phyloP scores from a whole-genome alignment of 345 rosid species.

The Hypericum perforatum region DNA sequence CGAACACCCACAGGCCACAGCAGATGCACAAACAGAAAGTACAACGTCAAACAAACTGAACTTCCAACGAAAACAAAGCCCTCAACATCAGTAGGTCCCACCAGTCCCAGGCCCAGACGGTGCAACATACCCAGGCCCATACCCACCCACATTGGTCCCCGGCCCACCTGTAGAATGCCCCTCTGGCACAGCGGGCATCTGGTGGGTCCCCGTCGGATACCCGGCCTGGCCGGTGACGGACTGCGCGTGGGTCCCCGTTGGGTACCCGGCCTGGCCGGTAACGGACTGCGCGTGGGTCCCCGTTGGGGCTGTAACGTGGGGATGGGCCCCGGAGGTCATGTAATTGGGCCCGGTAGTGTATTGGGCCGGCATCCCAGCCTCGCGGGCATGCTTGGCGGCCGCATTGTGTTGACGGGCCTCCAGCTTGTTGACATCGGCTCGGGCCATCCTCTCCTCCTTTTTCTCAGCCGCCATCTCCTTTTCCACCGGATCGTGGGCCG shows the following conservation, averaged over 20 bases:
- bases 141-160: conserved; percentile 12
- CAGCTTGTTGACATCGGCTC: conserved; percentile 44
- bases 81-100: no score
- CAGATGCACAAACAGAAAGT: no score
- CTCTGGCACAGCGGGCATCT: conserved; percentile 22
- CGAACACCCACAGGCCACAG: no score
- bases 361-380: conserved; percentile 10
- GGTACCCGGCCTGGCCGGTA: conserved; percentile 23
- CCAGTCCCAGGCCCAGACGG: no score
- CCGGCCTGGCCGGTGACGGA: conserved; percentile 43
- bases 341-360: conserved; percentile 13
- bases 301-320: neutral
- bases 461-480: conserved; percentile 48
- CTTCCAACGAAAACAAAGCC: no score
- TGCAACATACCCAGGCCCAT: no score
- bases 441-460: conserved; percentile 36
- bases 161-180: conserved; percentile 26
- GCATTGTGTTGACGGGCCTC: conserved; percentile 45
- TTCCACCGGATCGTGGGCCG: conserved; percentile 39
- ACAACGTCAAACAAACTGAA: no score
- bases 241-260: conserved; percentile 38
- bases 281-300: conserved; percentile 26
- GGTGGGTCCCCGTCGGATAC: conserved; percentile 32
- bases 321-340: conserved; percentile 16
- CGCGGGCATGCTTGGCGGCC: conserved; percentile 18